Evolutionary conservation across 2,329 filamentous ascomycete genomes (phyloP).

Genomic region (Balansia obtecta): DNA sequence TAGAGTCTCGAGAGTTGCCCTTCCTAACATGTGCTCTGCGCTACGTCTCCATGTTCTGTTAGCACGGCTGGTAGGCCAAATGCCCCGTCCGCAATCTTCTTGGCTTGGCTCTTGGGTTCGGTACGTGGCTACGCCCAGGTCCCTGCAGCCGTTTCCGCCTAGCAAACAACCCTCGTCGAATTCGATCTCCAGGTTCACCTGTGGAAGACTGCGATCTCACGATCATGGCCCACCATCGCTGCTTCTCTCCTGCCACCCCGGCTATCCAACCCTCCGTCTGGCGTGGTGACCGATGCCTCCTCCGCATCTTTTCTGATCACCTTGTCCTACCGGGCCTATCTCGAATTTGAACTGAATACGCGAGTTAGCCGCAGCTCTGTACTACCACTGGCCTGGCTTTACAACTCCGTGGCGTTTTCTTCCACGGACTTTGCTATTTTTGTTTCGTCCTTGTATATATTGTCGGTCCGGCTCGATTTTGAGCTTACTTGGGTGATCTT

Average conservation of each 20-base stretch:
- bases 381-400: neutral
- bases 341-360: no score
- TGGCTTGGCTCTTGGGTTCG: neutral
- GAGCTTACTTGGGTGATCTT: neutral
- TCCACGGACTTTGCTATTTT: neutral
- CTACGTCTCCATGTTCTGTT: neutral
- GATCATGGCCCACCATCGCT: neutral
- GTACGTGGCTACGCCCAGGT: neutral
- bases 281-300: neutral
- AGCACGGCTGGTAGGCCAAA: neutral
- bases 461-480: neutral
- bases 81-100: neutral
- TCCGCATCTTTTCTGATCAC: neutral
- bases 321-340: no score
- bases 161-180: no score
- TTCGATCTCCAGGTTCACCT: slow-evolving; percentile 6
- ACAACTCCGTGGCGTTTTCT: neutral
- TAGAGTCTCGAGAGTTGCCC: neutral
- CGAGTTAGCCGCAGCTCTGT: neutral
- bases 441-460: neutral
- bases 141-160: neutral
- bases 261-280: neutral
- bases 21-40: neutral
- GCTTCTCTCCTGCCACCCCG: neutral
- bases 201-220: slow-evolving; percentile 6